A percentile compares a stretch with the other conserved stretches of the same genome.
Conservation (phyloP, 164 flowering plant genomes). For the Paratinospora sagittata region DNA sequence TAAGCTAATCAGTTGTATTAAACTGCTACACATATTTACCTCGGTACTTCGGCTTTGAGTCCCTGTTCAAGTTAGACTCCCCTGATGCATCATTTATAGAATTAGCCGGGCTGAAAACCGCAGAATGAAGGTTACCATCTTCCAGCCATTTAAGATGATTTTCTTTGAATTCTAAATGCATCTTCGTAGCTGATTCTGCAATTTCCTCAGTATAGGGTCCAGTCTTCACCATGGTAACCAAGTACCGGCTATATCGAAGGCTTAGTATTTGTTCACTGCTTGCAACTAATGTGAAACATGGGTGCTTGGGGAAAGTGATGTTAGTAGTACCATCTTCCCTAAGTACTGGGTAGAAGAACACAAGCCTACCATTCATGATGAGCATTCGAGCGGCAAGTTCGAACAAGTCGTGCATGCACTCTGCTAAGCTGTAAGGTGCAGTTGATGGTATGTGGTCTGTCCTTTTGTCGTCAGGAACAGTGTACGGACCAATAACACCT, state of each 20-base stretch:
- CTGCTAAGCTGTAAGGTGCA: constrained; percentile 81
- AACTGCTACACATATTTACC: constrained; percentile 85
- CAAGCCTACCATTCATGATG: constrained; percentile 84
- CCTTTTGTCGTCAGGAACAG: constrained; percentile 87
- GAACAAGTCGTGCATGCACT: constrained; percentile 90
- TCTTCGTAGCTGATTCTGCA: constrained; percentile 54
- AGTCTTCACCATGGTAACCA: constrained; percentile 84
- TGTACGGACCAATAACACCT: constrained; percentile 66
- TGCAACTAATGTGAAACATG: constrained; percentile 65
- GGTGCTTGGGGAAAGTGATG: constrained; percentile 62
- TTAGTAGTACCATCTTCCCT: constrained; percentile 56
- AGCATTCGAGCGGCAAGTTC: constrained; percentile 87
- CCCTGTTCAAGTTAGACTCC: constrained; percentile 39
- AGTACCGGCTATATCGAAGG: constrained; percentile 74
- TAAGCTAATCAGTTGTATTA: neutral
- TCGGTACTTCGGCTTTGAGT: constrained; percentile 76
- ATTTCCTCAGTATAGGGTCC: constrained; percentile 57
- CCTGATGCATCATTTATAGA: constrained; percentile 9
- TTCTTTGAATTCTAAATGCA: constrained; percentile 73
- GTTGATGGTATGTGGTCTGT: constrained; percentile 92
- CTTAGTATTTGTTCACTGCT: constrained; percentile 87
- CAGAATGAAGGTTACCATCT: constrained; percentile 91
- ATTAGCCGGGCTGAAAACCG: constrained; percentile 61
- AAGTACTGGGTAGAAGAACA: constrained; percentile 80
- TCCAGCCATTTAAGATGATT: constrained; percentile 94